phyloP scores from a whole-genome alignment of 1,284 basidiomycete genomes.

The Mycosarcoma mackinlayi region DNA sequence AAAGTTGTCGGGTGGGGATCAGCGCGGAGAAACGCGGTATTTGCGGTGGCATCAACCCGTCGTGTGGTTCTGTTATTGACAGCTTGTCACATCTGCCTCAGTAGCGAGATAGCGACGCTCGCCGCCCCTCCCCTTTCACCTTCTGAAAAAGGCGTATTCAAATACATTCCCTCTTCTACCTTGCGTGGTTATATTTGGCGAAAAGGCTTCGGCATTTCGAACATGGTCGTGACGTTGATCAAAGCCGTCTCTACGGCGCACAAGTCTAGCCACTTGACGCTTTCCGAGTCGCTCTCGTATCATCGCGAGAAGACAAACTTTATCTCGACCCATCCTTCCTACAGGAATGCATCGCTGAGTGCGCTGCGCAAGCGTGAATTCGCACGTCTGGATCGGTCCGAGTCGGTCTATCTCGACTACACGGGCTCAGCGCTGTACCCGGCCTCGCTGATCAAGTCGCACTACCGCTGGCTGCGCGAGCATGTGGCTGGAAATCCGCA shows the following conservation, averaged over 20 bases:
- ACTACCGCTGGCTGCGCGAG: not conserved
- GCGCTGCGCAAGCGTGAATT: constrained; percentile 23
- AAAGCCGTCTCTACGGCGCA: constrained; percentile 17
- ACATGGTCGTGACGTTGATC: constrained; percentile 16
- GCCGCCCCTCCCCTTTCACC: too few relatives aligned
- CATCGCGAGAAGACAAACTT: constrained; percentile 11
- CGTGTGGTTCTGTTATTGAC: too few relatives aligned
- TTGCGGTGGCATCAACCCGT: too few relatives aligned
- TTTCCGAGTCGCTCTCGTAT: constrained; percentile 8
- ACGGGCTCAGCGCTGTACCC: constrained; percentile 21
- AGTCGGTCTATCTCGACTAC: constrained; percentile 32
- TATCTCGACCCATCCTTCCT: constrained; percentile 4
- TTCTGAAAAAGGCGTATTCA: too few relatives aligned
- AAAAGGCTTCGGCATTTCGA: too few relatives aligned
- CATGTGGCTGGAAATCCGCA: constrained; percentile 32
- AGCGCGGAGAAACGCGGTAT: too few relatives aligned
- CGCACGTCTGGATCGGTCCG: constrained; percentile 2
- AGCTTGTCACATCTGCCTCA: too few relatives aligned
- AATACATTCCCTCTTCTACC: too few relatives aligned
- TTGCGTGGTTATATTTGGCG: too few relatives aligned
- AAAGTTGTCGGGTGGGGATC: too few relatives aligned
- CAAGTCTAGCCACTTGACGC: not conserved
- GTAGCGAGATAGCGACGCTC: too few relatives aligned
- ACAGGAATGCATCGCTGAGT: constrained; percentile 2
- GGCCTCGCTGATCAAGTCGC: constrained; percentile 1